phyloP scores from a whole-genome alignment of 306 rosid species.

The Cucurbita moschata region DNA sequence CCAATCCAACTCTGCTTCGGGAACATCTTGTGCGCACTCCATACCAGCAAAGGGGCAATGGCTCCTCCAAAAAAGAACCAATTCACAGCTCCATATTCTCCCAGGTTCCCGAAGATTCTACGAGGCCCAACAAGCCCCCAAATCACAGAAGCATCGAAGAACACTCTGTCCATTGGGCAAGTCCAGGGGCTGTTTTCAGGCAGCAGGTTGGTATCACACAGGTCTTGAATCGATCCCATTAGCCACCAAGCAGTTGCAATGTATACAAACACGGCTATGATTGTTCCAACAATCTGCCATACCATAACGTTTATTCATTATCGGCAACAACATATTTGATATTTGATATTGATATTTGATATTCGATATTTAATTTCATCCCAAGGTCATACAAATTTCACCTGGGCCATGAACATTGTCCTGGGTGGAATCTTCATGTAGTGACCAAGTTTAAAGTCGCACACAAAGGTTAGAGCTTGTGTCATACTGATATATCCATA shows the following conservation, averaged over 20 bases:
- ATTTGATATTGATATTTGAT: not conserved
- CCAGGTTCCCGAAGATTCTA: constrained; percentile 67
- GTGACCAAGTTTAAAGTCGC: constrained; percentile 82
- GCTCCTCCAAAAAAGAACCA: constrained; percentile 69
- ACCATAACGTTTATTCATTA: not conserved
- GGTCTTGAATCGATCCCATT: constrained; percentile 48
- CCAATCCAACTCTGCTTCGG: constrained; percentile 45
- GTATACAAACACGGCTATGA: constrained; percentile 44
- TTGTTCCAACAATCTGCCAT: constrained; percentile 49
- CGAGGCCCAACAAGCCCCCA: constrained; percentile 91
- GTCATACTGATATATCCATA: constrained; percentile 80
- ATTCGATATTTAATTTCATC: not conserved
- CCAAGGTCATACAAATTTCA: constrained; percentile 6
- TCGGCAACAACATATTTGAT: not conserved
- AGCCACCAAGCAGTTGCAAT: constrained; percentile 67
- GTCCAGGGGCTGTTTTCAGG: constrained; percentile 59
- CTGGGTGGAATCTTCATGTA: constrained; percentile 96
- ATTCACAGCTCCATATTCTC: constrained; percentile 47
- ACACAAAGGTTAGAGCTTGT: constrained; percentile 56
- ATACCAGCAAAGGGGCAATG: constrained; percentile 51
- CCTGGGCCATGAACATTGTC: constrained; percentile 88
- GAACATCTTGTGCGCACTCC: constrained; percentile 54
- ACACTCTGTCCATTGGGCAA: constrained; percentile 64
- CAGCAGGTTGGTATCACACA: constrained; percentile 39
- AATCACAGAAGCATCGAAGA: constrained; percentile 69